Conservation (phyloP, 805 yeast genomes). For the Metschnikowia santaceciliae region DNA sequence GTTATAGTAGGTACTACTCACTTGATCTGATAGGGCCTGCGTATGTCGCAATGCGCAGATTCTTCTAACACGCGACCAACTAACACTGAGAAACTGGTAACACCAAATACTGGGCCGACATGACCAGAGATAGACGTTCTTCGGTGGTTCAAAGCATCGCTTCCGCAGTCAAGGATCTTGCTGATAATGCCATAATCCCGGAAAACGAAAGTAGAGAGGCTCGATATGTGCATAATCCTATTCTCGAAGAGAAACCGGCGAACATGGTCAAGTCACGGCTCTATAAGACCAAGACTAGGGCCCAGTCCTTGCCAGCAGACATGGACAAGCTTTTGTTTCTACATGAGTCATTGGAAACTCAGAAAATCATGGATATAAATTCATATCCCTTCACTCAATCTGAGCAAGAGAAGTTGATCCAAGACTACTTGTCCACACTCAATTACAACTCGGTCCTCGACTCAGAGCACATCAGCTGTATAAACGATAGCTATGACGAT, state of each 20-base stretch:
- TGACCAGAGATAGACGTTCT: slow-evolving; percentile 50
- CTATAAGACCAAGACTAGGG: not conserved
- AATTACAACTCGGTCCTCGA: slow-evolving; percentile 41
- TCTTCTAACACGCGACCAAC: slow-evolving; percentile 4
- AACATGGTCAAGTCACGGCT: not conserved
- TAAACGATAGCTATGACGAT: slow-evolving; percentile 37
- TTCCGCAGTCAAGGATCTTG: slow-evolving; percentile 41
- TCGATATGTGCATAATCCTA: slow-evolving; percentile 15
- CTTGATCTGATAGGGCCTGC: not conserved
- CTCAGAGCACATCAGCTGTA: slow-evolving; percentile 35
- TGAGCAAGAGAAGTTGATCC: slow-evolving; percentile 35
- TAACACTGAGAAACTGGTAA: not conserved
- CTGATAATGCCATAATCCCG: slow-evolving; percentile 24
- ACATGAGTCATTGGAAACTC: not conserved
- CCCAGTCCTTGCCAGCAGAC: not conserved
- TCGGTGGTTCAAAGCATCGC: slow-evolving; percentile 66
- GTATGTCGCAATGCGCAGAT: slow-evolving; percentile 4
- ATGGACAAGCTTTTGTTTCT: not conserved
- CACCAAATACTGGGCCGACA: slow-evolving; percentile 9
- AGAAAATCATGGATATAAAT: not conserved
- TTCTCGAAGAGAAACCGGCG: slow-evolving; percentile 1
- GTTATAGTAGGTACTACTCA: not conserved
- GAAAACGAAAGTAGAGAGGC: slow-evolving; percentile 17
- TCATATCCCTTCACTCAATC: slow-evolving; percentile 35
- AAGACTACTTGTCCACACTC: slow-evolving; percentile 33